Evolutionary conservation across 768 basidiomycete genomes (phyloP).

Genomic region (Pholiota microspora): DNA sequence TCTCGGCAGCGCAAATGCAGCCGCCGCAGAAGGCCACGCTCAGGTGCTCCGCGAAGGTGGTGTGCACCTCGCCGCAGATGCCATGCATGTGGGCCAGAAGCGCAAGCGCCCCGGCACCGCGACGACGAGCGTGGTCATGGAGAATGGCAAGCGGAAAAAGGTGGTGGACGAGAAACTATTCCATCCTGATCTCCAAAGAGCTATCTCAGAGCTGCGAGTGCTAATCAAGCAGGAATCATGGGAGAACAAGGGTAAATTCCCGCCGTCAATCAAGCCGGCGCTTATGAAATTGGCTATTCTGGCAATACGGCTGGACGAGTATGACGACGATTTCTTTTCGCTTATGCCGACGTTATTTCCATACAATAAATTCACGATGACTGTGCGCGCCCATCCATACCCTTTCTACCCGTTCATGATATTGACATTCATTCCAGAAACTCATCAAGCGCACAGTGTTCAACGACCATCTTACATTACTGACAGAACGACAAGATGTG

Average conservation of each 20-base stretch:
- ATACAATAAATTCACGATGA: constrained; percentile 96
- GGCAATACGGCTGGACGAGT: constrained; percentile 83
- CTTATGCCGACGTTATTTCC: constrained; percentile 86
- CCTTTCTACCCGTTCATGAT: not conserved
- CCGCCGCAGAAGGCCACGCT: not conserved
- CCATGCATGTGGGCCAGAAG: constrained; percentile 44
- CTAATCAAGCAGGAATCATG: constrained; percentile 69
- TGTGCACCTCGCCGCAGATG: constrained; percentile 31
- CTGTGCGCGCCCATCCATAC: constrained; percentile 40
- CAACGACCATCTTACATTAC: constrained; percentile 62
- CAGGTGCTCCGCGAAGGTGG: constrained; percentile 8
- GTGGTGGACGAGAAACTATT: constrained; percentile 68
- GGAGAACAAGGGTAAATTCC: constrained; percentile 88
- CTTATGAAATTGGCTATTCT: constrained; percentile 70
- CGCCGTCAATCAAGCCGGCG: constrained; percentile 69
- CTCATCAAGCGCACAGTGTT: constrained; percentile 90
- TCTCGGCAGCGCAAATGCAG: not conserved
- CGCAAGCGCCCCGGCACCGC: constrained; percentile 39
- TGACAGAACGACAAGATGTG: constrained; percentile 66
- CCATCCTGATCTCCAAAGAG: constrained; percentile 64
- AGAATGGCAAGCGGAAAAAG: constrained; percentile 70
- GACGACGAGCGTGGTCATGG: constrained; percentile 41
- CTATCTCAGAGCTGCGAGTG: constrained; percentile 57
- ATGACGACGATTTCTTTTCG: constrained; percentile 90
- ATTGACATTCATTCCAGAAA: constrained; percentile 54